Evolutionary conservation across 176 grass and related monocot species (phyloP).

Genomic region (Lolium multiflorum): DNA sequence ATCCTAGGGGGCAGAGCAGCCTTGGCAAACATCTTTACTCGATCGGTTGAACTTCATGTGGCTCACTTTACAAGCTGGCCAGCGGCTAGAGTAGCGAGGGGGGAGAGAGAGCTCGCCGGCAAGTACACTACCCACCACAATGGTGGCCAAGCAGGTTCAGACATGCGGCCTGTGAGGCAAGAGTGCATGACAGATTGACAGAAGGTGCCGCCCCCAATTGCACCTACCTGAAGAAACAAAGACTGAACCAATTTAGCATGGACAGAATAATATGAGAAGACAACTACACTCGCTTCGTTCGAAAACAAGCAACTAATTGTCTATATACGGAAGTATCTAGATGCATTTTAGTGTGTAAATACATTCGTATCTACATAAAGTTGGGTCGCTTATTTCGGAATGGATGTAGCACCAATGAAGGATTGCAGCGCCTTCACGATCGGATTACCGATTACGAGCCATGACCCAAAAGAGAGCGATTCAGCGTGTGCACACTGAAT

Average conservation of each 20-base stretch:
- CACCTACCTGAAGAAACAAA: conserved; percentile 47
- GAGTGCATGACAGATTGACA: conserved; percentile 33
- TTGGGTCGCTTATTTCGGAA: no score
- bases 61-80: conserved; percentile 77
- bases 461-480: neutral
- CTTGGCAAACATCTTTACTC: conserved; percentile 59
- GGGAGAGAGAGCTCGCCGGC: conserved; percentile 79
- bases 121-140: conserved; percentile 76
- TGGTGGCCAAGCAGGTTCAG: conserved; percentile 71
- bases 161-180: conserved; percentile 72
- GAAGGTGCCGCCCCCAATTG: conserved; percentile 82
- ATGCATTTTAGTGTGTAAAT: no score
- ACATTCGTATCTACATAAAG: no score
- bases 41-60: conserved; percentile 90
- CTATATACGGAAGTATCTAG: no score
- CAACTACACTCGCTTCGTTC: no score
- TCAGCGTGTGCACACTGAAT: conserved; percentile 69
- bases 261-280: no score
- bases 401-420: no score
- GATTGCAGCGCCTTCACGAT: neutral
- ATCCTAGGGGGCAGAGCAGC: conserved; percentile 6
- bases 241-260: no score
- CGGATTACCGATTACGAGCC: neutral
- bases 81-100: conserved; percentile 62
- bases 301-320: no score